Conservation (phyloP, 495 filamentous ascomycete genomes). For the Penicillium cinerascens region DNA sequence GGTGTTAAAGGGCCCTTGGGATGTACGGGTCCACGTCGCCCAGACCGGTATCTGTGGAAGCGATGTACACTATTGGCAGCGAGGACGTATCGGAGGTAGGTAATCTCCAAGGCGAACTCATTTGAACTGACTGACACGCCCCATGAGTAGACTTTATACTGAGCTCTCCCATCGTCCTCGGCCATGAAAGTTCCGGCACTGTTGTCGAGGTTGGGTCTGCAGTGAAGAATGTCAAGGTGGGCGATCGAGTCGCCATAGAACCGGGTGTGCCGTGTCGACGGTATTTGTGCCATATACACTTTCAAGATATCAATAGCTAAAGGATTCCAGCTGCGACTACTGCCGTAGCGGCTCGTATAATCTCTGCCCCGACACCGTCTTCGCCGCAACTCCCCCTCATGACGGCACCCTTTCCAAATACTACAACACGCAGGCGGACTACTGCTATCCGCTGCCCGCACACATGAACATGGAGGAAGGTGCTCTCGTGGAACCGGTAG, state of each 20-base stretch:
- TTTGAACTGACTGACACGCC: background rate
- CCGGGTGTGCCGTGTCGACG: slow-evolving; percentile 71
- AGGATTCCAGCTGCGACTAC: slow-evolving; percentile 30
- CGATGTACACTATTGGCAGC: slow-evolving; percentile 71
- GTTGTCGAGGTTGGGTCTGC: slow-evolving; percentile 58
- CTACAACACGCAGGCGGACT: slow-evolving; percentile 70
- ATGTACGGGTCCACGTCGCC: slow-evolving; percentile 69
- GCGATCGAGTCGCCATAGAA: slow-evolving; percentile 75
- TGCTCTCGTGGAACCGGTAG: slow-evolving; percentile 77
- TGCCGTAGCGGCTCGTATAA: slow-evolving; percentile 43
- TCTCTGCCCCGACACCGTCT: slow-evolving; percentile 61
- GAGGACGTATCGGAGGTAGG: slow-evolving; percentile 63
- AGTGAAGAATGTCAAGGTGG: slow-evolving; percentile 53
- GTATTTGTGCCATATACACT: slow-evolving; percentile 23
- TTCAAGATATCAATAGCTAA: background rate
- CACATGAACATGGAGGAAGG: slow-evolving; percentile 72
- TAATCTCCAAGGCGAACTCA: slow-evolving; percentile 1
- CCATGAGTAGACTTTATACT: slow-evolving; percentile 54
- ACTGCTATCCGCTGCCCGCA: slow-evolving; percentile 75
- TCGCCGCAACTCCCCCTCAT: slow-evolving; percentile 81
- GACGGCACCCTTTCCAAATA: slow-evolving; percentile 75
- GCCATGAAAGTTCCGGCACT: slow-evolving; percentile 65
- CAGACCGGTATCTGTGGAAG: slow-evolving; percentile 77
- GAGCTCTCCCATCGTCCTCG: slow-evolving; percentile 62
- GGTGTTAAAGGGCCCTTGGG: slow-evolving; percentile 44